A percentile compares a stretch with the other conserved stretches of the same genome.
Evolutionary conservation across 306 rosid species (phyloP).

Genomic region (Glycine latifolia): DNA sequence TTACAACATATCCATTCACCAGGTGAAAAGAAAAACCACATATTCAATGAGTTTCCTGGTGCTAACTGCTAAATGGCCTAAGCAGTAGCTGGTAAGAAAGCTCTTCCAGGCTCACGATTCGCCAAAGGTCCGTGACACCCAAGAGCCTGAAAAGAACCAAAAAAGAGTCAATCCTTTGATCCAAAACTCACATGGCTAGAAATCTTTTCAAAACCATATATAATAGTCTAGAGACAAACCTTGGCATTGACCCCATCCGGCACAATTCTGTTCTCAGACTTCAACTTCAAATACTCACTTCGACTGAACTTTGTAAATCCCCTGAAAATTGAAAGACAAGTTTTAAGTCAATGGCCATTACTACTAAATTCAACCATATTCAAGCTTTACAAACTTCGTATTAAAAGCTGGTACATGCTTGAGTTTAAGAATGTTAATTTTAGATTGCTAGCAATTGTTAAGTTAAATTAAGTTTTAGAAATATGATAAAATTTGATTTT

Average conservation of each 20-base stretch:
- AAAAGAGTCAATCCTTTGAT: background rate
- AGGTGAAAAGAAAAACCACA: background rate
- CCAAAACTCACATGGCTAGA: background rate
- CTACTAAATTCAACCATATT: too few species aligned
- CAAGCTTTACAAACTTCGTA: too few species aligned
- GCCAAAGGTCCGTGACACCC: constrained; percentile 90
- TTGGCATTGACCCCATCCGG: constrained; percentile 89
- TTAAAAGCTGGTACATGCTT: too few species aligned
- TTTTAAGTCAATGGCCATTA: background rate
- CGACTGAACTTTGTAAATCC: constrained; percentile 84
- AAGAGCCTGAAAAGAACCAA: constrained; percentile 59
- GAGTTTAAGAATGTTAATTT: too few species aligned
- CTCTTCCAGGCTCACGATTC: constrained; percentile 72
- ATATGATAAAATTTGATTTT: too few species aligned
- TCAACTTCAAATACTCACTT: constrained; percentile 67
- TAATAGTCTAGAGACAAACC: constrained; percentile 48
- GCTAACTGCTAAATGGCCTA: constrained; percentile 31
- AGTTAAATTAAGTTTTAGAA: too few species aligned
- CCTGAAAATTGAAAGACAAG: constrained; percentile 53
- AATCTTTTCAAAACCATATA: too few species aligned
- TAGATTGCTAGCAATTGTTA: too few species aligned
- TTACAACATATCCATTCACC: constrained; percentile 1
- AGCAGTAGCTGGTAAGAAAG: constrained; percentile 63
- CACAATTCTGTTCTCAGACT: constrained; percentile 65
- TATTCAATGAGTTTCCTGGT: background rate